A percentile compares a stretch with the other conserved stretches of the same genome.
Conservation (phyloP, 306 rosid genomes). For the Vigna angularis region DNA sequence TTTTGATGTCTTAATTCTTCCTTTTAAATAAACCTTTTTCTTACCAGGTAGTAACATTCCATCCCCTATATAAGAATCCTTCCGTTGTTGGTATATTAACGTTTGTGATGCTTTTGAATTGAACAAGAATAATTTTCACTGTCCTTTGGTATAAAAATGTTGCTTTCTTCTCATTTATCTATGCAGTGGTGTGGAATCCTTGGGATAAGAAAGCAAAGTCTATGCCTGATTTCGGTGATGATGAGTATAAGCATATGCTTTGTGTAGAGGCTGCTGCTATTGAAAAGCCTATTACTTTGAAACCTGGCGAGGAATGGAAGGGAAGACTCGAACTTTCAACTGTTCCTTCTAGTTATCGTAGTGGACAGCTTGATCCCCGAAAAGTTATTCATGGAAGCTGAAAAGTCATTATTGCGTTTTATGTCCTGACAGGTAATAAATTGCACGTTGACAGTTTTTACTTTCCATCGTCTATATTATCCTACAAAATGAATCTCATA, state of each 20-base stretch:
- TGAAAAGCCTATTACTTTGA: conserved; percentile 74
- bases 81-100: not conserved
- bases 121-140: conserved; percentile 9
- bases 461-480: not conserved
- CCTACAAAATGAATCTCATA: not conserved
- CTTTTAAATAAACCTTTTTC: conserved; percentile 32
- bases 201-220: conserved; percentile 92
- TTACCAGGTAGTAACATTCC: not conserved
- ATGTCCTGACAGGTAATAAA: conserved; percentile 64
- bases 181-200: conserved; percentile 88
- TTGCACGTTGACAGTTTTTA: not conserved
- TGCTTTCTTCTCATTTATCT: not conserved
- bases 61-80: conserved; percentile 5
- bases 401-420: conserved; percentile 53
- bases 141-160: not conserved
- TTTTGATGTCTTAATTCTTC: not conserved
- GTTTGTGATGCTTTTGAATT: conserved; percentile 13
- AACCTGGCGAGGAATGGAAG: conserved; percentile 91
- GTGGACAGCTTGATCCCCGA: conserved; percentile 84
- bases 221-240: conserved; percentile 84
- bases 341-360: conserved; percentile 85
- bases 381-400: conserved; percentile 67
- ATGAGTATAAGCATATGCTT: conserved; percentile 83
- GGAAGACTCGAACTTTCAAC: conserved; percentile 81
- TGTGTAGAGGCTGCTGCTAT: conserved; percentile 81